Percentiles rank a stretch among this genome's conserved stretches.
phyloP scores from a whole-genome alignment of 768 basidiomycete species.

The Chalciporus piperatus region DNA sequence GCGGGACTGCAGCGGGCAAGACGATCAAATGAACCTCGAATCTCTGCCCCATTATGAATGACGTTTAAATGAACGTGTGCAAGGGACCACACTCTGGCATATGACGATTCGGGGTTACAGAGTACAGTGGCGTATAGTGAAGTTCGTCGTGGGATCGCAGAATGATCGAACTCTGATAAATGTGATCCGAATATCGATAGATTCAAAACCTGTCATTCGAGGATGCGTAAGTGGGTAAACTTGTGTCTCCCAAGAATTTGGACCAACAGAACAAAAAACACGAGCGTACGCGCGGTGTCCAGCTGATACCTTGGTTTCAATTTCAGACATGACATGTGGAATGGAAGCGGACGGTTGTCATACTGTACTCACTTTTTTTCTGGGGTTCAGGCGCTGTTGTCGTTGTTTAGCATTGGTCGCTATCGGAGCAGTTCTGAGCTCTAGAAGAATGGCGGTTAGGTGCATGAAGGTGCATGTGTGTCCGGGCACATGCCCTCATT shows the following conservation, averaged over 20 bases:
- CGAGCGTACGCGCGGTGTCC: too few relatives aligned
- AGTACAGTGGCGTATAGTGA: neutral
- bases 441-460: neutral
- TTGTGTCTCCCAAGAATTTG: too few relatives aligned
- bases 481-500: neutral
- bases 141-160: slow-evolving; percentile 6
- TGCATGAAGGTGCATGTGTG: neutral
- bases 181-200: slow-evolving; percentile 8
- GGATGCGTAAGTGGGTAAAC: neutral
- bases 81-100: slow-evolving; percentile 6
- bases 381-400: neutral
- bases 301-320: too few relatives aligned
- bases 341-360: neutral
- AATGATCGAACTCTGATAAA: slow-evolving; percentile 22
- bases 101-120: slow-evolving; percentile 15
- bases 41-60: slow-evolving; percentile 15
- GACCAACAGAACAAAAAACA: too few relatives aligned
- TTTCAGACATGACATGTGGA: too few relatives aligned
- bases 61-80: slow-evolving; percentile 26
- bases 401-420: too few relatives aligned
- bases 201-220: neutral
- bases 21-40: slow-evolving; percentile 12
- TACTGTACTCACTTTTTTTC: too few relatives aligned
- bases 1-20: slow-evolving; percentile 9
- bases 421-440: neutral